phyloP scores from a whole-genome alignment of 176 grass and related monocot genomes.

The Typha latifolia region DNA sequence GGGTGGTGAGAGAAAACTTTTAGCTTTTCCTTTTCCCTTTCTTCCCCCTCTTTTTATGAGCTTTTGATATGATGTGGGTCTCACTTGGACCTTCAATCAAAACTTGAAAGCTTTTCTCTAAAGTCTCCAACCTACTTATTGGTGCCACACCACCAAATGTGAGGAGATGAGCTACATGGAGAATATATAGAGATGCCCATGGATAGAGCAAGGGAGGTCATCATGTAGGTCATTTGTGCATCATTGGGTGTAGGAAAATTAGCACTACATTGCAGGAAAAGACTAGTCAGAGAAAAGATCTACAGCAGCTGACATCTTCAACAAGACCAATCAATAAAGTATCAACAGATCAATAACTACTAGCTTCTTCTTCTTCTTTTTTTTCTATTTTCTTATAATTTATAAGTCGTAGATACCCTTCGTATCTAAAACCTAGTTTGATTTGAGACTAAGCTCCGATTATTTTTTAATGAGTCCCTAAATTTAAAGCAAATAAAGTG shows the following conservation, averaged over 20 bases:
- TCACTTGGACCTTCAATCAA: not conserved
- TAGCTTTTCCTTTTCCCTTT: not conserved
- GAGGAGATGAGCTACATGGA: not conserved
- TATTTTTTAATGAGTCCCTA: too few species aligned
- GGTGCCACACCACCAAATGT: not conserved
- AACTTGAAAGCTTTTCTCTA: conserved; percentile 1
- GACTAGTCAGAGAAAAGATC: not conserved
- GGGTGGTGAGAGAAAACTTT: conserved; percentile 1
- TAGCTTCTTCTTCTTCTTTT: too few species aligned
- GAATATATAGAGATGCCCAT: not conserved
- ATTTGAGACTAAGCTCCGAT: too few species aligned
- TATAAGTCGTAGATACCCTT: too few species aligned
- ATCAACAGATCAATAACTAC: not conserved
- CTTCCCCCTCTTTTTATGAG: conserved; percentile 1
- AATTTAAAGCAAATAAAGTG: too few species aligned
- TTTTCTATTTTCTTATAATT: not conserved
- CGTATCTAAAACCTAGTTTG: too few species aligned
- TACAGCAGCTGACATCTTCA: not conserved
- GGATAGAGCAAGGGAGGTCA: not conserved
- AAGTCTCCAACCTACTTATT: not conserved
- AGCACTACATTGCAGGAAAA: not conserved
- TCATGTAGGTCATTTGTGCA: not conserved
- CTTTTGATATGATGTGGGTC: conserved; percentile 16
- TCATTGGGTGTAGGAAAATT: not conserved
- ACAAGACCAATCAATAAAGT: not conserved